Conservation (phyloP, 2,329 filamentous ascomycete species). For the Acarospora socialis region DNA sequence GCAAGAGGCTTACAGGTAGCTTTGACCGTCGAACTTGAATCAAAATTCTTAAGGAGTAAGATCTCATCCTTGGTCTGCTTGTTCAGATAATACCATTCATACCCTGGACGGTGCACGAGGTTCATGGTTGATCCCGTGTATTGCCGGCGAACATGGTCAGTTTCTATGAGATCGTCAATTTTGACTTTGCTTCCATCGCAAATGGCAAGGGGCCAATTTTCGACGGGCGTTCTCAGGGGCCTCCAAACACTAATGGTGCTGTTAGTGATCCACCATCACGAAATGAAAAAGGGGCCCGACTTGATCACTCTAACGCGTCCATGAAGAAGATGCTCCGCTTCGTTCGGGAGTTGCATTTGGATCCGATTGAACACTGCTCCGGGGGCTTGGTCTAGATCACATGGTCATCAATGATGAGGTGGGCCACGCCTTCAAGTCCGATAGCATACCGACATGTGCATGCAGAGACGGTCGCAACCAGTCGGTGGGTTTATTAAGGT, state of each 20-base stretch:
- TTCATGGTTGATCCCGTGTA: slow-evolving; percentile 7
- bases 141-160: slow-evolving; percentile 6
- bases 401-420: too few species aligned
- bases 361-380: too few species aligned
- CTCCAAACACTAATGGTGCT: slow-evolving; percentile 6
- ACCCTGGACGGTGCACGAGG: slow-evolving; percentile 4
- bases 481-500: too few species aligned
- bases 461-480: too few species aligned
- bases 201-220: slow-evolving; percentile 9
- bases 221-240: slow-evolving; percentile 6
- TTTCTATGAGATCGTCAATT: slow-evolving; percentile 5
- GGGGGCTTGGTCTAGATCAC: too few species aligned
- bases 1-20: neutral
- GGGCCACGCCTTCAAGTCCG: too few species aligned
- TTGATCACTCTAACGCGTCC: too few species aligned
- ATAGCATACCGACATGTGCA: too few species aligned
- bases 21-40: slow-evolving; percentile 4
- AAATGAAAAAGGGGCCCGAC: too few species aligned
- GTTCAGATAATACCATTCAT: slow-evolving; percentile 10
- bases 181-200: slow-evolving; percentile 9
- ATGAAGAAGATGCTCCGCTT: too few species aligned
- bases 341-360: too few species aligned
- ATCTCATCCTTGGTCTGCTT: slow-evolving; percentile 9
- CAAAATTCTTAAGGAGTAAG: slow-evolving; percentile 8
- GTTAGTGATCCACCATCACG: too few species aligned